Evolutionary conservation across 2,329 filamentous ascomycete genomes (phyloP).

Genomic region (Nakataea oryzae): DNA sequence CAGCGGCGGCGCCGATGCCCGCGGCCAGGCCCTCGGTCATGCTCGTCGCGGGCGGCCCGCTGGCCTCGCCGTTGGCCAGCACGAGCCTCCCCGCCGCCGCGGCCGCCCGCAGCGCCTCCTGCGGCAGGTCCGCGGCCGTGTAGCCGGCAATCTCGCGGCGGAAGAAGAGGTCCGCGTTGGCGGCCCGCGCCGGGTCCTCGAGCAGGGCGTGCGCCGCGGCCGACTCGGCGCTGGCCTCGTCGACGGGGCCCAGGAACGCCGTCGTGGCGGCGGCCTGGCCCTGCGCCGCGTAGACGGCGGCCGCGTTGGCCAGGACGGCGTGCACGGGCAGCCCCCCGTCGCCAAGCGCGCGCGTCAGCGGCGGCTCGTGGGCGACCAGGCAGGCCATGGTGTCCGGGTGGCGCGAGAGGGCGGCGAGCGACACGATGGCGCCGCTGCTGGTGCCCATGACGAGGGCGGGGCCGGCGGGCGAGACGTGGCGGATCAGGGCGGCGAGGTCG

Average conservation of each 20-base stretch:
- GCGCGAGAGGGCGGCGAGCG: conserved; percentile 4
- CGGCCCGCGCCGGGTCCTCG: neutral
- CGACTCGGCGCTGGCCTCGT: neutral
- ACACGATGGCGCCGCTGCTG: conserved; percentile 10
- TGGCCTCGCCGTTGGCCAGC: neutral
- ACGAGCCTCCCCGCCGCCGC: neutral
- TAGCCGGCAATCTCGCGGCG: neutral
- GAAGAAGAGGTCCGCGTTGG: neutral
- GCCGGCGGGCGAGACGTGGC: conserved; percentile 3
- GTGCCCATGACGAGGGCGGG: conserved; percentile 9
- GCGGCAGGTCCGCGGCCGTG: neutral
- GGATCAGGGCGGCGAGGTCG: conserved; percentile 14
- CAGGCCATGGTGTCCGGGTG: conserved; percentile 5
- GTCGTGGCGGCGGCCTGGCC: neutral
- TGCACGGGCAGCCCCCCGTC: neutral
- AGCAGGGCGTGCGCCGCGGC: neutral
- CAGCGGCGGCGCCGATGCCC: neutral
- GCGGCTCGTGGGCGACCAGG: conserved; percentile 6
- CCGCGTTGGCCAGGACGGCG: neutral
- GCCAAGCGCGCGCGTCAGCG: conserved; percentile 2
- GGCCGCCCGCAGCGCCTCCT: neutral
- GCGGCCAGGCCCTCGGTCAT: neutral
- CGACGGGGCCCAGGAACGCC: neutral
- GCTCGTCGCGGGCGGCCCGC: neutral
- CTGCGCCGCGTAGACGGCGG: neutral